Evolutionary conservation across 2,329 filamentous ascomycete species (phyloP).

Genomic region (Didymella arachidicola): DNA sequence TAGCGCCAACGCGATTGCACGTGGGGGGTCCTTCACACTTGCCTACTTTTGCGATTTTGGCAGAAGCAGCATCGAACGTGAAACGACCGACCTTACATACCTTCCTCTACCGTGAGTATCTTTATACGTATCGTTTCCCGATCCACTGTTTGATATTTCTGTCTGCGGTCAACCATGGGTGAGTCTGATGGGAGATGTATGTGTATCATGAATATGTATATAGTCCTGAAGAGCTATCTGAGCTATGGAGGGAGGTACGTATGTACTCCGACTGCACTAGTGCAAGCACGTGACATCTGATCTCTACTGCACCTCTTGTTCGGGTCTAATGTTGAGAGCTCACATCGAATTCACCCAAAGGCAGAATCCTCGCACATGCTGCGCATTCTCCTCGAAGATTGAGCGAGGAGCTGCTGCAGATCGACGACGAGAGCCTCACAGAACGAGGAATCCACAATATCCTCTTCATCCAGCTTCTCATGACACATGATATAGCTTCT

Average conservation of each 20-base stretch:
- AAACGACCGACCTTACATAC: not conserved
- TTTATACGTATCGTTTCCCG: not conserved
- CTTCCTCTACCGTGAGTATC: not conserved
- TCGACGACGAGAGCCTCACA: too few species aligned
- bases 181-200: not conserved
- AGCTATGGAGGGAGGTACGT: too few species aligned
- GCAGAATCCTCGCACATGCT: not conserved
- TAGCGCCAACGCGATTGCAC: constrained; percentile 16
- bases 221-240: too few species aligned
- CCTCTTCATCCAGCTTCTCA: not conserved
- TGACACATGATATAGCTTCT: not conserved
- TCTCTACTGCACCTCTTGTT: not conserved
- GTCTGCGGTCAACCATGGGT: not conserved
- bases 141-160: too few species aligned
- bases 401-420: too few species aligned
- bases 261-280: too few species aligned
- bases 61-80: not conserved
- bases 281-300: not conserved
- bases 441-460: too few species aligned
- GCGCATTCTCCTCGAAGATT: too few species aligned
- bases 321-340: not conserved
- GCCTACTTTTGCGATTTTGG: not conserved
- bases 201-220: too few species aligned
- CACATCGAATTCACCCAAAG: not conserved
- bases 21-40: constrained; percentile 1